Base-by-base conservation (phyloP, 371 early-diverging fungal species). In the Zopfochytrium polystomum region DNA sequence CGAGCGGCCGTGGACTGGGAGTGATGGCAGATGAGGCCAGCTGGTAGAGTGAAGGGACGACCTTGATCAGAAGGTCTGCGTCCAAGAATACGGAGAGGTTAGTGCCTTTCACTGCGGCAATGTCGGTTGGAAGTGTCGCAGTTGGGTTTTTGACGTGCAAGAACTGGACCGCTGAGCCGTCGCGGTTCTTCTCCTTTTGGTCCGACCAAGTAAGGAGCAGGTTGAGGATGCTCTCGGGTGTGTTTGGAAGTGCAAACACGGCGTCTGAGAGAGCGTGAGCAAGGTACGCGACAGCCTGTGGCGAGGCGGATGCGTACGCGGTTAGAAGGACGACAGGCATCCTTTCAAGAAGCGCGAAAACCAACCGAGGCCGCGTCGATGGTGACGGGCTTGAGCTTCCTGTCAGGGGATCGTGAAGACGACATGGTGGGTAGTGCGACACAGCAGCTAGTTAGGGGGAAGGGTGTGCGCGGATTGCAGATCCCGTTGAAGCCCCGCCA, bases 31-130 rank as follows among this genome's bases (percentile, higher is more conserved):
- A 35, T 4, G 69, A 62, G 30, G 82, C 77, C 26, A 80, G 56
- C 61, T 80, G 80, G 77, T 83, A 86, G 32, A 87, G 78, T 42
- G 83, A 80, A 23, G 88, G 88, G 62, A 87, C 85, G 47, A 81
- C 75, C 11, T 78, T 60, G 53, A 87, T 72, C 54, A 87, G 79
- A 9, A 75, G 61, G 44, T 71, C 67, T 30, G 87, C 78, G 18
- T 81, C 71, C 49, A 75, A 65, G 53, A 77, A 55, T 26, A 55
- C 23, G 42, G 62, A 50, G 33, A 54, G 33, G 23, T 46, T 31
- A 54, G 6, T 20, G n/a, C 52, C 47, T 20, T 27, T 52, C 54
- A 50, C 60, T 2, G 38, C 11, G 42, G 34, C 34, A 30, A 63
- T 29, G 23, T 63, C 63, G 7, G 42, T 25, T 5, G 30, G 6